These are phyloP conservation scores for Xylaria polymorpha DNA, from an alignment of 2,329 filamentous ascomycete species.

Conservation along the genomic window DNA sequence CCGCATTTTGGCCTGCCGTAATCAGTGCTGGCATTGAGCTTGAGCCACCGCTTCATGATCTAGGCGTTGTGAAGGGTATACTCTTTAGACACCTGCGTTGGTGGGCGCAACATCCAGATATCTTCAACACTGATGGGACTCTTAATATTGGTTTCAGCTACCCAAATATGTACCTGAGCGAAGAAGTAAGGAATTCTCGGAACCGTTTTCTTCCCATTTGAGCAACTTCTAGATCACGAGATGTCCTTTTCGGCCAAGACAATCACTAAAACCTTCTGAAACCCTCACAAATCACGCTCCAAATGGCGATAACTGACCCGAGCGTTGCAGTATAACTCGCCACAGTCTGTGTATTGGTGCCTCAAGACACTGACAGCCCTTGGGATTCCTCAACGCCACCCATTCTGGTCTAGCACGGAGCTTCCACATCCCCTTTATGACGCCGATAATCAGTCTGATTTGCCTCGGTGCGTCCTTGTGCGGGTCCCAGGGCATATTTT, in stretches of 20 bases:
- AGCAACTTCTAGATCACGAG: no score
- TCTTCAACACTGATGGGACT: slow-evolving; percentile 2
- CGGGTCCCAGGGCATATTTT: neutral
- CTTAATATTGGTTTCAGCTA: neutral
- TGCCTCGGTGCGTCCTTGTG: neutral
- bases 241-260: no score
- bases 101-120: neutral
- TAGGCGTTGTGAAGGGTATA: neutral
- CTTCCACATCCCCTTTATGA: neutral
- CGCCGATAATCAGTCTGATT: neutral
- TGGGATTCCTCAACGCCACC: neutral
- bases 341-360: slow-evolving; percentile 4
- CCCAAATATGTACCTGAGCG: neutral
- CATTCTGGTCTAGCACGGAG: neutral
- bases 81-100: slow-evolving; percentile 1
- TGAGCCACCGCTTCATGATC: neutral
- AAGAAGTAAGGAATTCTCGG: neutral
- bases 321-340: neutral
- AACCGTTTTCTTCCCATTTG: no score
- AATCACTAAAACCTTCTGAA: no score
- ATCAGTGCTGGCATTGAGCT: neutral
- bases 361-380: slow-evolving; percentile 3
- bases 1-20: slow-evolving; percentile 1
- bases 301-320: no score
- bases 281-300: no score